Evolutionary conservation across 805 yeast genomes (phyloP).

Genomic region (Saccharomycopsis sp.): DNA sequence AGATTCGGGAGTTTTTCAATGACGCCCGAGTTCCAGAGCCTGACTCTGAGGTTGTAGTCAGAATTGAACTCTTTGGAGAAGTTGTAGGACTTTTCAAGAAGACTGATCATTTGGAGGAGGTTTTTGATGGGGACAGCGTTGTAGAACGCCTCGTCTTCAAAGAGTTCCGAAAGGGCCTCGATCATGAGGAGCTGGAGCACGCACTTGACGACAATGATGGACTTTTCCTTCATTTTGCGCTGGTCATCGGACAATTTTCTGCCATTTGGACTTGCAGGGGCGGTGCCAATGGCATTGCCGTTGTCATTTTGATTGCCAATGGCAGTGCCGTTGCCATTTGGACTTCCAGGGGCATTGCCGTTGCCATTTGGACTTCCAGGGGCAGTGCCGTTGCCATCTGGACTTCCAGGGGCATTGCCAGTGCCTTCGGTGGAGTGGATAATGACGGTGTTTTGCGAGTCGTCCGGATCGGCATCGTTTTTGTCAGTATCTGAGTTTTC

Average conservation of each 20-base stretch:
- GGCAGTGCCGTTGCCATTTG: background rate
- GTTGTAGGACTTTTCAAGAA: constrained; percentile 62
- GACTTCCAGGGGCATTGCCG: background rate
- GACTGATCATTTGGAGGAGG: constrained; percentile 49
- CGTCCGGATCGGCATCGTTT: too few relatives aligned
- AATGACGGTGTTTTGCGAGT: constrained; percentile 14
- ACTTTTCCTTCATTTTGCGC: constrained; percentile 49
- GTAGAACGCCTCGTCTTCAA: constrained; percentile 65
- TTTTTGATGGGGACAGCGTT: constrained; percentile 59
- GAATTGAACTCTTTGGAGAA: constrained; percentile 86
- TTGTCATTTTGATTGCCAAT: background rate
- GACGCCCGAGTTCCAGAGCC: constrained; percentile 86
- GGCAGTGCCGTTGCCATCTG: background rate
- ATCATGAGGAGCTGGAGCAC: constrained; percentile 85
- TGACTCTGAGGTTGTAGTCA: constrained; percentile 79
- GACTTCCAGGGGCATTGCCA: background rate
- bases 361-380: background rate
- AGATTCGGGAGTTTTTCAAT: constrained; percentile 90
- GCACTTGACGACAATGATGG: constrained; percentile 84
- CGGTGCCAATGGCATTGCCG: too few relatives aligned
- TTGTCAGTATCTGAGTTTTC: too few relatives aligned
- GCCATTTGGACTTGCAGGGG: too few relatives aligned
- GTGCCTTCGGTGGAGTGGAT: background rate
- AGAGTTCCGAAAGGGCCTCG: constrained; percentile 74
- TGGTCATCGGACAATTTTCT: too few relatives aligned